phyloP scores from a whole-genome alignment of 108 stramenopile species.

The Nannochloropsis oceanica region DNA sequence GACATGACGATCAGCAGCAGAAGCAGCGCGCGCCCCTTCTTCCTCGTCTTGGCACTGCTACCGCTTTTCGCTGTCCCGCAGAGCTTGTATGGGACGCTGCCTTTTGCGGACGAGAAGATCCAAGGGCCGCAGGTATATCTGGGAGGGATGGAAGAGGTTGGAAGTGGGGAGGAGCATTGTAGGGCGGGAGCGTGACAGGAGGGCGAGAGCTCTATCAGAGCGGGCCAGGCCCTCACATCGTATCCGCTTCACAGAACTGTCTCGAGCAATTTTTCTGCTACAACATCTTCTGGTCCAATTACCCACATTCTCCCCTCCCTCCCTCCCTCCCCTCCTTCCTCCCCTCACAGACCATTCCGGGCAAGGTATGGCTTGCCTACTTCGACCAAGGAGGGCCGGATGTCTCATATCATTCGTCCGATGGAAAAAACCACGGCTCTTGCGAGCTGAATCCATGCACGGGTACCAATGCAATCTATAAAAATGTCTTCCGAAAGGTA shows the following conservation, averaged over 20 bases:
- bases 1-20: too few relatives aligned
- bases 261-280: too few relatives aligned
- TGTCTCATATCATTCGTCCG: neutral
- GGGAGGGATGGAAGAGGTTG: too few relatives aligned
- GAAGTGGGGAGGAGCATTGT: too few relatives aligned
- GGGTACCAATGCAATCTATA: neutral
- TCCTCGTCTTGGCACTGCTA: too few relatives aligned
- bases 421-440: neutral
- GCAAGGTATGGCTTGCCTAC: neutral
- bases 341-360: neutral
- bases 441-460: neutral
- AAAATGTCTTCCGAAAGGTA: neutral
- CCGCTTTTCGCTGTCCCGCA: neutral
- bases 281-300: too few relatives aligned
- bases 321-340: neutral
- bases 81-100: neutral
- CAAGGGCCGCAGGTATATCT: neutral
- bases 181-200: too few relatives aligned
- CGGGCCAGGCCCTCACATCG: too few relatives aligned
- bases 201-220: too few relatives aligned
- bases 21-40: too few relatives aligned
- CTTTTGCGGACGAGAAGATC: neutral
- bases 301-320: too few relatives aligned
- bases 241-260: too few relatives aligned
- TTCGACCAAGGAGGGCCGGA: neutral